phyloP scores from a whole-genome alignment of 768 basidiomycete genomes.

The Russula brevipes region DNA sequence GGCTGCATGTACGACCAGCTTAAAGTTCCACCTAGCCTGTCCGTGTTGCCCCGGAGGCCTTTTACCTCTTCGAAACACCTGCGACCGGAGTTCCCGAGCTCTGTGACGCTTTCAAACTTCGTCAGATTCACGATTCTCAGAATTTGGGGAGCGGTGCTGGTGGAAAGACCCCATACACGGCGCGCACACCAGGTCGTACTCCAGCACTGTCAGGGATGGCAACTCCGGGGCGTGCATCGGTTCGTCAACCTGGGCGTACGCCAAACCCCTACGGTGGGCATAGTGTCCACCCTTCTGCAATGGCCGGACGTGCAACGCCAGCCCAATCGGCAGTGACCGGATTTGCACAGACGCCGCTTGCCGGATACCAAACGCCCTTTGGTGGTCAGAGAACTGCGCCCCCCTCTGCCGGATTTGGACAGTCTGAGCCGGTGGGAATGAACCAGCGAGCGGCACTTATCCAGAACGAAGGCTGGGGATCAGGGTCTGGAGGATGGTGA shows the following conservation, averaged over 20 bases:
- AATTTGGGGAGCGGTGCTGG: constrained; percentile 50
- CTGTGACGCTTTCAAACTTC: constrained; percentile 92
- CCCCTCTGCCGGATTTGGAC: constrained; percentile 38
- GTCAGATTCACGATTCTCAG: constrained; percentile 76
- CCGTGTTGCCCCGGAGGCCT: constrained; percentile 82
- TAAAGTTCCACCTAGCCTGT: constrained; percentile 51
- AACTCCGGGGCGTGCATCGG: constrained; percentile 79
- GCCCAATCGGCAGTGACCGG: constrained; percentile 24
- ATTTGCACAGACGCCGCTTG: constrained; percentile 34
- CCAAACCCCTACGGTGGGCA: constrained; percentile 68
- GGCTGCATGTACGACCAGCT: not conserved
- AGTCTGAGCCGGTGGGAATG: constrained; percentile 49
- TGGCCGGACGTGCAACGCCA: constrained; percentile 35
- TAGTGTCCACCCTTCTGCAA: constrained; percentile 33
- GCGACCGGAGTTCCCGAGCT: constrained; percentile 89
- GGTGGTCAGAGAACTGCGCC: constrained; percentile 48
- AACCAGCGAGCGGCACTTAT: constrained; percentile 65
- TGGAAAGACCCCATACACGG: constrained; percentile 77
- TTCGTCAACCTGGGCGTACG: constrained; percentile 66
- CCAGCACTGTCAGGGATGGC: constrained; percentile 41
- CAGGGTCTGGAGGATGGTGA: constrained; percentile 32
- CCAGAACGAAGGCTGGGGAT: constrained; percentile 42
- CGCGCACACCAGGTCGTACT: constrained; percentile 74
- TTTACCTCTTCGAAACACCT: constrained; percentile 84
- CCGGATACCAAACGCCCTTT: constrained; percentile 31